Conservation (phyloP, 2,329 filamentous ascomycete species). For the Juglanconis sp. region DNA sequence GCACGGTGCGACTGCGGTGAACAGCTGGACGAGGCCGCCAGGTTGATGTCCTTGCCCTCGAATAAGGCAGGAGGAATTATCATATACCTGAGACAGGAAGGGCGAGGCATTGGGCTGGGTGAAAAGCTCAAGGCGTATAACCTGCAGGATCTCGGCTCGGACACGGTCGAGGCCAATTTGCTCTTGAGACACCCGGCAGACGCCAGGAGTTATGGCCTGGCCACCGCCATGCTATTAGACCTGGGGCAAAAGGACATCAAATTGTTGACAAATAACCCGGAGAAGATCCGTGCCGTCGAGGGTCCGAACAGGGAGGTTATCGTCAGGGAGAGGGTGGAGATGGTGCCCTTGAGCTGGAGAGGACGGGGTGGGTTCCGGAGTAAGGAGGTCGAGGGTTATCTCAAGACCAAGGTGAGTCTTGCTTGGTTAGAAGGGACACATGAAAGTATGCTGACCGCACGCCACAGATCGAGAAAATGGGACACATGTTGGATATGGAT, state of each 20-base stretch:
- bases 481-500: slow-evolving; percentile 68
- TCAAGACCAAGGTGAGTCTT: slow-evolving; percentile 80
- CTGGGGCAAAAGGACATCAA: slow-evolving; percentile 75
- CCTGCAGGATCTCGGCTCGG: slow-evolving; percentile 91
- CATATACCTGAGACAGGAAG: slow-evolving; percentile 93
- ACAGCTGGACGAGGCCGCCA: slow-evolving; percentile 92
- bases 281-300: slow-evolving; percentile 93
- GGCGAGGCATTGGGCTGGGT: slow-evolving; percentile 87
- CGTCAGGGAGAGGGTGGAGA: slow-evolving; percentile 86
- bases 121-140: slow-evolving; percentile 99
- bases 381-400: slow-evolving; percentile 86
- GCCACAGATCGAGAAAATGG: slow-evolving; percentile 78
- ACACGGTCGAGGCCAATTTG: slow-evolving; percentile 95
- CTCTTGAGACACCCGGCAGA: slow-evolving; percentile 89
- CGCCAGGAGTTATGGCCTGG: slow-evolving; percentile 91
- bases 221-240: slow-evolving; percentile 89
- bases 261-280: slow-evolving; percentile 92
- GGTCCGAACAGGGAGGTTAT: slow-evolving; percentile 83
- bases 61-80: slow-evolving; percentile 76
- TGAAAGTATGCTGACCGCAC: slow-evolving; percentile 7
- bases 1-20: slow-evolving; percentile 97
- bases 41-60: slow-evolving; percentile 77
- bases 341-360: slow-evolving; percentile 94
- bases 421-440: neutral
- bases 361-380: slow-evolving; percentile 80